phyloP scores from a whole-genome alignment of 345 rosid genomes.

The Corchorus capsularis region DNA sequence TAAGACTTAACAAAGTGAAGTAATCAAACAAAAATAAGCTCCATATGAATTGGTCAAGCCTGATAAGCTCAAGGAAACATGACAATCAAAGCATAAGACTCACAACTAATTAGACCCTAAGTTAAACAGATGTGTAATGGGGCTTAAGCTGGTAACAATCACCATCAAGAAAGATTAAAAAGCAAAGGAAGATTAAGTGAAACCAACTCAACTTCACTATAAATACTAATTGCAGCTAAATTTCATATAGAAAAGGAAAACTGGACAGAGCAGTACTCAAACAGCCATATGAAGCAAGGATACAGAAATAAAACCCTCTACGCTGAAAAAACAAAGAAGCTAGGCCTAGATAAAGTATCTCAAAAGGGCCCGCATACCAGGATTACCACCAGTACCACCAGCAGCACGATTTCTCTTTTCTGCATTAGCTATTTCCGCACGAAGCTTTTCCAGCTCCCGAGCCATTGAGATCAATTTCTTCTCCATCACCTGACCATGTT shows the following conservation, averaged over 20 bases:
- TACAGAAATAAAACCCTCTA: neutral
- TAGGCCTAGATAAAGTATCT: neutral
- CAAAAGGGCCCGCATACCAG: constrained; percentile 38
- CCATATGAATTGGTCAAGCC: no score
- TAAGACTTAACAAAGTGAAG: neutral
- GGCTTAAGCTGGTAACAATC: neutral
- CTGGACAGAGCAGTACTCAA: neutral
- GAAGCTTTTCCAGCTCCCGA: constrained; percentile 91
- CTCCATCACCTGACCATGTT: constrained; percentile 92
- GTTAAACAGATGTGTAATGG: neutral
- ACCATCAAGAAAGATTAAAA: neutral
- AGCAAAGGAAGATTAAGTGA: neutral
- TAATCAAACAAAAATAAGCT: neutral
- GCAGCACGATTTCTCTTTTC: constrained; percentile 68
- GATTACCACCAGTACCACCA: constrained; percentile 50
- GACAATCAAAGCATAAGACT: neutral
- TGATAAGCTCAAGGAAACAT: neutral
- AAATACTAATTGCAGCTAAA: neutral
- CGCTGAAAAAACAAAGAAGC: neutral
- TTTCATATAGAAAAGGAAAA: neutral
- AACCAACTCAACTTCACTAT: neutral
- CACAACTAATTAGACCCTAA: neutral
- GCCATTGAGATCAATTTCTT: constrained; percentile 91
- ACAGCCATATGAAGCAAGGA: neutral
- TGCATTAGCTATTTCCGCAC: constrained; percentile 86